A percentile compares a stretch with the other conserved stretches of the same genome.
Evolutionary conservation across 805 yeast species (phyloP).

Genomic region (Brettanomyces nanus): DNA sequence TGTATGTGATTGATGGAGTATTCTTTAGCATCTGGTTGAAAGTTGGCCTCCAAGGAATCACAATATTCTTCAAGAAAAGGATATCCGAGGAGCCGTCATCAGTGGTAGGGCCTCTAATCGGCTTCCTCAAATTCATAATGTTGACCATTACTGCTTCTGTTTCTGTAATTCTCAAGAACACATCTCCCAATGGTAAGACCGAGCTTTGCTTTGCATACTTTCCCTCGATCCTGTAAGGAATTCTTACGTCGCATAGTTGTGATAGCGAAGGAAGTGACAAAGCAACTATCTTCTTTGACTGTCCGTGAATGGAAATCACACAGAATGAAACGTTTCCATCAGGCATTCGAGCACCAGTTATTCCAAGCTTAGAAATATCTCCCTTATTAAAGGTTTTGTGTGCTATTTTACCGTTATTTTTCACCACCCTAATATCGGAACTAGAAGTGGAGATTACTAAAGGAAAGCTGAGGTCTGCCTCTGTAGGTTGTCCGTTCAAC

Average conservation of each 20-base stretch:
- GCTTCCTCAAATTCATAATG: conserved; percentile 36
- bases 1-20: conserved; percentile 45
- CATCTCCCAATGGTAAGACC: conserved; percentile 37
- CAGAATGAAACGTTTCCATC: conserved; percentile 20
- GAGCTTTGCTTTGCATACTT: conserved; percentile 35
- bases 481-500: conserved; percentile 34
- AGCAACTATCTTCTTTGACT: conserved; percentile 18
- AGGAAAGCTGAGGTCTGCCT: conserved; percentile 50
- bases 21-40: conserved; percentile 86
- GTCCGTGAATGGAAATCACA: conserved; percentile 22
- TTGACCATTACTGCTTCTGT: conserved; percentile 48
- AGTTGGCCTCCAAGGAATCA: conserved; percentile 72
- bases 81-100: conserved; percentile 37
- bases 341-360: conserved; percentile 31
- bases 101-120: conserved; percentile 21
- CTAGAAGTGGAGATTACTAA: conserved; percentile 46
- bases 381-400: conserved; percentile 55
- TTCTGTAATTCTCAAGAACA: conserved; percentile 45
- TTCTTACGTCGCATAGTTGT: conserved; percentile 42
- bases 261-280: conserved; percentile 54
- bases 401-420: conserved; percentile 53
- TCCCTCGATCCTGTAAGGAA: conserved; percentile 36
- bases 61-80: conserved; percentile 60
- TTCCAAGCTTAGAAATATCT: conserved; percentile 38
- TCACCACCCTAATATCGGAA: conserved; percentile 54